phyloP scores from a whole-genome alignment of 2,329 filamentous ascomycete genomes.

The Alternaria sp. region DNA sequence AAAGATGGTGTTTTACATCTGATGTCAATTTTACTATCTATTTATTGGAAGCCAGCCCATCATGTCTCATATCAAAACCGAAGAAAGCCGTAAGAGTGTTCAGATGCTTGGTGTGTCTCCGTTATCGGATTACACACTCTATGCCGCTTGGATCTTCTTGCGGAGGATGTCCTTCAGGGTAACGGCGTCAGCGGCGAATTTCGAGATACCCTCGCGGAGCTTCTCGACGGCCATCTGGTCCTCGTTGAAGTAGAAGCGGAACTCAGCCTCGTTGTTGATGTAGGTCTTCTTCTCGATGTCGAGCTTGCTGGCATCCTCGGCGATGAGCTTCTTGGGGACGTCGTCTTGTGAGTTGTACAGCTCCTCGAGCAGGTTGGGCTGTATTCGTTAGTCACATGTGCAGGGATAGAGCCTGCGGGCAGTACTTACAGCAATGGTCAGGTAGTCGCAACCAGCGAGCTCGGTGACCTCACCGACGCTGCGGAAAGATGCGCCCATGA shows the following conservation, averaged over 20 bases:
- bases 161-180: conserved; percentile 92
- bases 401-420: not conserved
- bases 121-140: conserved; percentile 36
- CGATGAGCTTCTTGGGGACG: conserved; percentile 93
- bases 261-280: conserved; percentile 84
- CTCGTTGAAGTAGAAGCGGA: conserved; percentile 99
- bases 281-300: conserved; percentile 88
- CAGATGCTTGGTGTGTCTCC: conserved; percentile 30
- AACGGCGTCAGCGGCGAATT: conserved; percentile 94
- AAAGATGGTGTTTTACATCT: conserved; percentile 5
- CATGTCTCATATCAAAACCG: conserved; percentile 9
- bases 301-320: conserved; percentile 68
- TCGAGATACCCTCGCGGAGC: conserved; percentile 98
- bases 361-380: conserved; percentile 93
- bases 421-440: conserved; percentile 86
- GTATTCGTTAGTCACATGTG: conserved; percentile 19
- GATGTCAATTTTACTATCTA: conserved; percentile 29
- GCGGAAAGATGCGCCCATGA: conserved; percentile 99
- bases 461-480: conserved; percentile 97
- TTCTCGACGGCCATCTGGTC: conserved; percentile 99
- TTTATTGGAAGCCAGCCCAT: conserved; percentile 4
- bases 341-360: conserved; percentile 81
- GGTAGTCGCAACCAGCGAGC: conserved; percentile 96
- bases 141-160: conserved; percentile 71
- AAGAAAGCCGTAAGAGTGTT: conserved; percentile 19